Evolutionary conservation across 192 early-diverging fungal genomes (phyloP).

Genomic region (Backusella sp.): DNA sequence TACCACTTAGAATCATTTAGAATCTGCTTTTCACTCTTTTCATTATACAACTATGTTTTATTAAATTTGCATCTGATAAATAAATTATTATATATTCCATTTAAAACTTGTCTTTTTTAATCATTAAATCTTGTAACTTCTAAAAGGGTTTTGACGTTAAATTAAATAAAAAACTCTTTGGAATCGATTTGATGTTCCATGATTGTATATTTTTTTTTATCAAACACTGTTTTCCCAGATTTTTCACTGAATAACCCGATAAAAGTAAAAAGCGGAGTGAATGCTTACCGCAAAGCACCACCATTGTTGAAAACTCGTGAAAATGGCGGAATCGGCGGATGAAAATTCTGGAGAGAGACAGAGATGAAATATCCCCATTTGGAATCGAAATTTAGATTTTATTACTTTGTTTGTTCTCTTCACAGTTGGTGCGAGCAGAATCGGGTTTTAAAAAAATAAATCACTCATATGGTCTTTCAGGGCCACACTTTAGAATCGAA

Average conservation of each 20-base stretch:
- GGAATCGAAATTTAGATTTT: neutral
- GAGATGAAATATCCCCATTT: constrained; percentile 4
- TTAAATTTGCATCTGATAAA: neutral
- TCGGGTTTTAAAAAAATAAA: neutral
- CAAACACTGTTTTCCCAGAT: neutral
- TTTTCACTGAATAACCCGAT: neutral
- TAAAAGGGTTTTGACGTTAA: neutral
- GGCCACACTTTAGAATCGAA: neutral
- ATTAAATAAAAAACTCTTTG: neutral
- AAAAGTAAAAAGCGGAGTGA: neutral
- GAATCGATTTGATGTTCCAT: neutral
- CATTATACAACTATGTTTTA: constrained; percentile 1
- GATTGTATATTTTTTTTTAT: neutral
- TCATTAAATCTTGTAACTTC: neutral
- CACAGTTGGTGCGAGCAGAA: neutral
- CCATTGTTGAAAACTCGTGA: constrained; percentile 9
- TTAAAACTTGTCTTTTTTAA: neutral
- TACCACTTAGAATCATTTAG: neutral
- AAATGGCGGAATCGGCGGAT: neutral
- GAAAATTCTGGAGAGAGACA: neutral
- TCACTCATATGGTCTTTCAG: neutral
- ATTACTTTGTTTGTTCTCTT: neutral
- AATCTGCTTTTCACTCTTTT: neutral
- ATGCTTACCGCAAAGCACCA: neutral
- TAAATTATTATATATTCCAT: neutral